phyloP scores from a whole-genome alignment of 2,329 filamentous ascomycete species.

The Phaeosphaeria sp. region DNA sequence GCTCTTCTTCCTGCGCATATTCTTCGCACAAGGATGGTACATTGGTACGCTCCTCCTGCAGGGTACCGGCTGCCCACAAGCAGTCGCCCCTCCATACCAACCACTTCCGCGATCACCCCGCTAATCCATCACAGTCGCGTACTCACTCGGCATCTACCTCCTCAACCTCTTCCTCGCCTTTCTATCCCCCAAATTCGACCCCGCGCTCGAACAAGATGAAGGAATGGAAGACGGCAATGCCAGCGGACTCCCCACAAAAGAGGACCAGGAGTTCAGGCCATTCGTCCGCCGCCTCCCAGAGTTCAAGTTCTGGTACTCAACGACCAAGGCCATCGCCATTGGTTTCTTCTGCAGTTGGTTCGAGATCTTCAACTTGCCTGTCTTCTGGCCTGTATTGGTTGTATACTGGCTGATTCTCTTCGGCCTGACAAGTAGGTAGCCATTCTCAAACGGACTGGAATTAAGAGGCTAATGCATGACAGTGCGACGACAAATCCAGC shows the following conservation, averaged over 20 bases:
- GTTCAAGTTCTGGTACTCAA: constrained; percentile 99
- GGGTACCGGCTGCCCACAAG: background rate
- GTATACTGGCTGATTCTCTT: constrained; percentile 99
- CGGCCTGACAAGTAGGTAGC: constrained; percentile 83
- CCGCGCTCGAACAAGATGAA: constrained; percentile 91
- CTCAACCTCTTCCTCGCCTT: constrained; percentile 99
- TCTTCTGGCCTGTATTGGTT: constrained; percentile 98
- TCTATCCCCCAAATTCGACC: constrained; percentile 97
- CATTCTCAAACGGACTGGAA: background rate
- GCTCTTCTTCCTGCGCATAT: constrained; percentile 86
- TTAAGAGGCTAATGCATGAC: constrained; percentile 10
- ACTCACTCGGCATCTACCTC: constrained; percentile 97
- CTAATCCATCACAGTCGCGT: constrained; percentile 71
- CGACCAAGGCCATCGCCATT: constrained; percentile 84
- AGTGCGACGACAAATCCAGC: constrained; percentile 99
- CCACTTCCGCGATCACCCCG: background rate
- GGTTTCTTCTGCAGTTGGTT: constrained; percentile 92
- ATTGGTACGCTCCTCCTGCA: constrained; percentile 69
- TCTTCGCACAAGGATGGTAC: constrained; percentile 97
- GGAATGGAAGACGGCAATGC: constrained; percentile 90
- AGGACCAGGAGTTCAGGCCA: constrained; percentile 96
- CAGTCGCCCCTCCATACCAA: background rate
- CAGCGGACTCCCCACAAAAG: constrained; percentile 85
- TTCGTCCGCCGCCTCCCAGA: constrained; percentile 96
- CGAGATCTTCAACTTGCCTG: constrained; percentile 91